Base-by-base conservation (phyloP, 805 yeast species). In the Suhomyces sp. region DNA sequence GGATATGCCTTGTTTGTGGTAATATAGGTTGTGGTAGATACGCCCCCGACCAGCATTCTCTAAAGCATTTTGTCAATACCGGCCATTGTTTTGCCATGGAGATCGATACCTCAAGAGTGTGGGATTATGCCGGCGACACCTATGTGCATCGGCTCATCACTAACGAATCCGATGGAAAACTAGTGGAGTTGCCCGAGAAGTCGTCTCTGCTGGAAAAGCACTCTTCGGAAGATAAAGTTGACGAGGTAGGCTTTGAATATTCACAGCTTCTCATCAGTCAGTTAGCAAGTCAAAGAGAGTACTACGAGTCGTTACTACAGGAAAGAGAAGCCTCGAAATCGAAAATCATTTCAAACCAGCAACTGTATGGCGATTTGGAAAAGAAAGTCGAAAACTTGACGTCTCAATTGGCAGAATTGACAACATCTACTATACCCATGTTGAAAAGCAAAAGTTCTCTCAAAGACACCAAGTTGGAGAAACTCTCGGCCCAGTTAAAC, bases 51-150 rank as follows among this genome's bases (percentile, higher is more conserved):
- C 91, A 87, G 48, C 97, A 91, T 72, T 96, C 97, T 0, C 82
- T 90, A 49, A 82, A 86, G 55, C 97, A 91, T 68, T 92, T 82
- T 66, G 82, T 85, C 15, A 74, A 76, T 8, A 86, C 96, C 0
- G 85, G 87, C 5, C 97, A 91, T 67, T 88, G 96, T 61, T 91
- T 89, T 71, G 88, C 97, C 0, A 90, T 91, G 96, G 97, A 91
- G 63, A 74, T 89, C 46, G 70, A 77, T 9, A 82, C 96, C 0
- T 94, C 91, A 55, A 75, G 97, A 41, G 96, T 91, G 1, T 91
- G 97, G 97, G 97, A 91, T 66, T 91, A 91, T 66, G 91, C 92
- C 0, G 92, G 92, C 2, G 97, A 91, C 65, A 85, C 84, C 57
- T 91, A 91, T 66, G 97, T 91, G 8, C 97, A 91, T 67, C 69